Conservation (phyloP, 1,284 basidiomycete genomes). For the Trichosporon faecale region DNA sequence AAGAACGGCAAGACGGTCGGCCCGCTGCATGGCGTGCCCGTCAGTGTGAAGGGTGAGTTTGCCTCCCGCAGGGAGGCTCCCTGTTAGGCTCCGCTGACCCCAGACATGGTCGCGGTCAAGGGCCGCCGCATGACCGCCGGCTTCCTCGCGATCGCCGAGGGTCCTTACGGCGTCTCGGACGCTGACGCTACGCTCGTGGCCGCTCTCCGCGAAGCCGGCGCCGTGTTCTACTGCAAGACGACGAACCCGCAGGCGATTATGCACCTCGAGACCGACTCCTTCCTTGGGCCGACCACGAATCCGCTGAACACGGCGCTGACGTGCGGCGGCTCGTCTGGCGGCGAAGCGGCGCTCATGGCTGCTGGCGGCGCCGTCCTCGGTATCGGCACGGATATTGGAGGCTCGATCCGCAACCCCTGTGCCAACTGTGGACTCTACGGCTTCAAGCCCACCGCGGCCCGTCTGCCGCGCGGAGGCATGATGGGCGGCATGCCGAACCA, state of each 20-base stretch:
- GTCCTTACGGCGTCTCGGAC: conserved; percentile 2
- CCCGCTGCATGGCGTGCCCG: conserved; percentile 62
- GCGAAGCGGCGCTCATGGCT: conserved; percentile 59
- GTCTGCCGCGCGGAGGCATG: conserved; percentile 44
- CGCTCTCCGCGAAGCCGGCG: conserved; percentile 33
- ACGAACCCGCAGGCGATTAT: conserved; percentile 39
- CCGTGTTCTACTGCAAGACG: conserved; percentile 31
- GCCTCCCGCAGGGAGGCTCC: background rate
- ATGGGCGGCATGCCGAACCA: conserved; percentile 38
- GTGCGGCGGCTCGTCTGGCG: conserved; percentile 61
- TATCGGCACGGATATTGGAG: conserved; percentile 54
- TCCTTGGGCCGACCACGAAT: conserved; percentile 44
- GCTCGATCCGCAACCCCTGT: conserved; percentile 38
- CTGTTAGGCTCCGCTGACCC: background rate
- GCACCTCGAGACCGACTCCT: conserved; percentile 34
- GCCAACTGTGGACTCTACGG: conserved; percentile 43
- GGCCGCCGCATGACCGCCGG: conserved; percentile 39
- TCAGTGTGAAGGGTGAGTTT: conserved; percentile 57
- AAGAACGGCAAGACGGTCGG: conserved; percentile 57
- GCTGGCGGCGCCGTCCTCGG: conserved; percentile 28
- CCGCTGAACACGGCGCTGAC: conserved; percentile 59
- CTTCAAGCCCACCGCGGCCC: conserved; percentile 40
- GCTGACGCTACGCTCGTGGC: conserved; percentile 22
- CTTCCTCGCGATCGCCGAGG: conserved; percentile 26
- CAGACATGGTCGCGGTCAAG: conserved; percentile 50